Base-by-base conservation (phyloP, 2,329 filamentous ascomycete genomes). In the Ophiostoma ulmi region DNA sequence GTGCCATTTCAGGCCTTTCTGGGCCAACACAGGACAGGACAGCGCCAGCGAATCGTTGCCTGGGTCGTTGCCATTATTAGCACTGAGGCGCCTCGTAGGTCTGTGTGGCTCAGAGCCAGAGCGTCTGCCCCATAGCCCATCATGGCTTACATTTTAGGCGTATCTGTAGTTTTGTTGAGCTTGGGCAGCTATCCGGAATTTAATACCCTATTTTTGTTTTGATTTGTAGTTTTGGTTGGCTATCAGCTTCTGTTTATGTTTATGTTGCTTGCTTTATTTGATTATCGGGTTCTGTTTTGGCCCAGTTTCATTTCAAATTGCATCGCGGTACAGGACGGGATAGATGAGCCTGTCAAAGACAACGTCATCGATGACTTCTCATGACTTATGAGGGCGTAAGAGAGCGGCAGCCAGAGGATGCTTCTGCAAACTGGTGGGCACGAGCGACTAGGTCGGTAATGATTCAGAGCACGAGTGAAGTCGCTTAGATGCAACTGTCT, bases 31-130 rank as follows among this genome's bases (percentile, higher is more conserved):
- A 31, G 38, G 2, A 39, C 6, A 39, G 38, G 11, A 39, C 44
- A 48, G 17, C 17, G 44, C 44, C 44, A 48, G 17, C 44, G 44
- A 48, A 48, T 48, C 44, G 44, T 48, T 48, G 44, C 41, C 14
- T 20, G 44, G 17, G 17, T n/a, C 17, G 44, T 48, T 48, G 44
- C 44, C 44, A 48, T 48, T 48, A 48, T 48, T 48, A 48, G 44
- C 44, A 48, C 44, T n/a, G 17, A 6, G 26, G 13, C 52, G 52
- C 52, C 52, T 26, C 52, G 52, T 58, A 58, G 52, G 52, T 39
- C n/a, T 58, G 52, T 58, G 52, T 58, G 52, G n/a, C 52, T 58
- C 52, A 58, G 52, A 58, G 52, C 22, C 52, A 58, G 52, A 58
- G 52, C 22, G 52, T 31, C n/a, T 58, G 52, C 52, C 52, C 52